These are phyloP conservation scores for Lepidium sativum DNA, from an alignment of 345 rosid genomes.

Conservation along the genomic window DNA sequence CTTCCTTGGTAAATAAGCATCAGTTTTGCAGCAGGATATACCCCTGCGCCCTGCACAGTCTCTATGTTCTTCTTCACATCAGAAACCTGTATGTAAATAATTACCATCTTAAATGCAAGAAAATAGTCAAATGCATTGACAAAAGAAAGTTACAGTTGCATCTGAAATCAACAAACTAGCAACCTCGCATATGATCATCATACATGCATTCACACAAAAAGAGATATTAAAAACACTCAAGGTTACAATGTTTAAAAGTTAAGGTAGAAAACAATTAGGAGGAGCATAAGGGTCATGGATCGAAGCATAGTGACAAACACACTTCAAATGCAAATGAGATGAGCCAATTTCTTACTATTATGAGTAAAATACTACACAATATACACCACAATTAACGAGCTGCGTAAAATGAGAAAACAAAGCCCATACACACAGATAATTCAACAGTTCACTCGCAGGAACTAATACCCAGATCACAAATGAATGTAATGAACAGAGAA, in stretches of 20 bases:
- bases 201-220: too few relatives aligned
- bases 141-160: not conserved
- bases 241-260: too few relatives aligned
- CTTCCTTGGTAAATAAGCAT: conserved; percentile 87
- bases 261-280: not conserved
- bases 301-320: not conserved
- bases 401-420: not conserved
- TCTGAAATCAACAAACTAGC: not conserved
- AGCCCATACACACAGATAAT: not conserved
- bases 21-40: conserved; percentile 62
- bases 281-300: not conserved
- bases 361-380: not conserved
- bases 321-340: not conserved
- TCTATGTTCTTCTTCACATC: conserved; percentile 79
- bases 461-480: not conserved
- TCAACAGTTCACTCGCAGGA: not conserved
- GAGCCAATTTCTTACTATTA: not conserved
- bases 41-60: conserved; percentile 50
- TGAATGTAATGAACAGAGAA: not conserved
- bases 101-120: not conserved
- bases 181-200: not conserved
- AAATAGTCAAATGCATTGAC: not conserved
- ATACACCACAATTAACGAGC: not conserved
- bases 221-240: not conserved
- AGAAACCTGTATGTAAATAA: conserved; percentile 37